Conservation (phyloP, 495 filamentous ascomycete species). For the Cryomyces minteri region DNA sequence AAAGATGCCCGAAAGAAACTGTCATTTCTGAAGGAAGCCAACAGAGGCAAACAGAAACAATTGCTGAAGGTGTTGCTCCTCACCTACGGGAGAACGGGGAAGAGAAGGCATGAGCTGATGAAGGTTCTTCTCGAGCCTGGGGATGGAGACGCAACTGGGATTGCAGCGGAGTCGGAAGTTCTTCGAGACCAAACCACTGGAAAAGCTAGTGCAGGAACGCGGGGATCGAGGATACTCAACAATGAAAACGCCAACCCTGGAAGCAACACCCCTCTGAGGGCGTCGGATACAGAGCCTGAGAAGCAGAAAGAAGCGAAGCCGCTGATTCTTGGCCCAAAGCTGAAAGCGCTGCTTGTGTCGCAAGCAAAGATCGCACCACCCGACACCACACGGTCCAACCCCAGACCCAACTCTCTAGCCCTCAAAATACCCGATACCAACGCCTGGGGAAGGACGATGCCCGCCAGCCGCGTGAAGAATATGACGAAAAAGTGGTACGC, state of each 20-base stretch:
- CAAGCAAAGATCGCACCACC: neutral
- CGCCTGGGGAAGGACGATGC: slow-evolving; percentile 41
- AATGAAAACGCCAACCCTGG: too few relatives aligned
- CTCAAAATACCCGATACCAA: slow-evolving; percentile 41
- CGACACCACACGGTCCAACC: too few relatives aligned
- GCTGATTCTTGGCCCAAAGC: neutral
- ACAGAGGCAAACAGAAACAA: slow-evolving; percentile 40
- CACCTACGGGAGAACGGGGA: slow-evolving; percentile 61
- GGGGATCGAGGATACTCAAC: neutral
- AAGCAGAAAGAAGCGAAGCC: neutral
- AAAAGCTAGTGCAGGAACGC: neutral
- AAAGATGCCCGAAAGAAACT: slow-evolving; percentile 18
- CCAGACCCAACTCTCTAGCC: slow-evolving; percentile 13
- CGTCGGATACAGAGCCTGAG: slow-evolving; percentile 1
- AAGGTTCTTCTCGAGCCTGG: slow-evolving; percentile 22
- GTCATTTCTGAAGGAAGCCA: slow-evolving; percentile 33
- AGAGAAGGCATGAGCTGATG: slow-evolving; percentile 43
- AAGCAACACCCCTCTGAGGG: slow-evolving; percentile 1
- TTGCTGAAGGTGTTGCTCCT: slow-evolving; percentile 44
- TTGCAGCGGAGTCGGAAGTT: neutral
- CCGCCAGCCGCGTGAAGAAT: slow-evolving; percentile 32
- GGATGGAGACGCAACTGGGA: neutral
- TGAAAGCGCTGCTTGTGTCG: neutral
- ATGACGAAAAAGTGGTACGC: slow-evolving; percentile 43
- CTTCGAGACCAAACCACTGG: neutral